Percentiles rank a stretch among this genome's conserved stretches.
Evolutionary conservation across 306 rosid species (phyloP).

Genomic region (Lagenaria siceraria): DNA sequence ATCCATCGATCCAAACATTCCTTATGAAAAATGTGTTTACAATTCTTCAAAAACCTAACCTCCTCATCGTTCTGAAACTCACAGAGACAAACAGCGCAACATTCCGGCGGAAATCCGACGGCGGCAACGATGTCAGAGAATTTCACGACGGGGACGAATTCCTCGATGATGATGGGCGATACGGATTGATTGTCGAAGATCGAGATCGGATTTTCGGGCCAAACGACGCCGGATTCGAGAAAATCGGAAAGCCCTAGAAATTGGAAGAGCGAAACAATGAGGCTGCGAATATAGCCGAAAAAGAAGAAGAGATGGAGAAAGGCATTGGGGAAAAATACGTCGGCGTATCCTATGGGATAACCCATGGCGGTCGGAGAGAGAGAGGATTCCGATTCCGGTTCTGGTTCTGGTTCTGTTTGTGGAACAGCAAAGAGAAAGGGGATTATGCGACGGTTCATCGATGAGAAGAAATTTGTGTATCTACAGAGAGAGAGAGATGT

Average conservation of each 20-base stretch:
- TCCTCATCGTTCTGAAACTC: constrained; percentile 8
- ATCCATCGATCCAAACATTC: constrained; percentile 13
- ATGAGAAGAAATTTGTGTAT: not conserved
- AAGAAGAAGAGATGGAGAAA: not conserved
- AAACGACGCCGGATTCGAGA: not conserved
- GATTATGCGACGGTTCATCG: constrained; percentile 6
- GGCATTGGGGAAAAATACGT: not conserved
- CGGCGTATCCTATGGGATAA: constrained; percentile 7
- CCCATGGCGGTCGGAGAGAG: constrained; percentile 7
- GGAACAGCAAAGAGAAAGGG: not conserved
- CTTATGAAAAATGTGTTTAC: constrained; percentile 8
- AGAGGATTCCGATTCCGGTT: not conserved
- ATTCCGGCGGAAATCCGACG: not conserved
- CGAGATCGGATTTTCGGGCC: not conserved
- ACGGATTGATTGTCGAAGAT: not conserved
- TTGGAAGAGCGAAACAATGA: not conserved
- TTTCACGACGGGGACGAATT: constrained; percentile 2
- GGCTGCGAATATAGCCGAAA: not conserved
- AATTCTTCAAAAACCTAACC: constrained; percentile 2
- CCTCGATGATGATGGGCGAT: not conserved
- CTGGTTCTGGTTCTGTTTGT: not conserved
- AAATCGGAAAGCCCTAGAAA: constrained; percentile 10
- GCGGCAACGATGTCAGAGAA: not conserved
- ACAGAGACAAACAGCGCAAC: constrained; percentile 12
- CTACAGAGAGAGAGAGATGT: not conserved